Evolutionary conservation across 75 land plant species (phyloP).

Genomic region (Pinus tabuliformis): DNA sequence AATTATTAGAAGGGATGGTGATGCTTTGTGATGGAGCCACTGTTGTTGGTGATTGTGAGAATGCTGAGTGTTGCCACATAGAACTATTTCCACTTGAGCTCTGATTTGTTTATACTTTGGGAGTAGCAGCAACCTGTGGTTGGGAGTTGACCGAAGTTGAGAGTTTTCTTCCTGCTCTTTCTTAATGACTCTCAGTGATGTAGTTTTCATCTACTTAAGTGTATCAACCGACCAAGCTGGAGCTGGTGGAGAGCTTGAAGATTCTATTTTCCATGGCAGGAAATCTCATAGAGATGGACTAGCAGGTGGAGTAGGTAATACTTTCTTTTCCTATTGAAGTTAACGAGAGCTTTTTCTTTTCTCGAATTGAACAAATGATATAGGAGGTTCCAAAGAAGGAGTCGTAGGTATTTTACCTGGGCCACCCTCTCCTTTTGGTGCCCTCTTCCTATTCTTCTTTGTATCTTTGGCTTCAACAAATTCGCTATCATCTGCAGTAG

Average conservation of each 20-base stretch:
- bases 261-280: constrained; percentile 65
- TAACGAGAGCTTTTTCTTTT: constrained; percentile 33
- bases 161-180: too few relatives aligned
- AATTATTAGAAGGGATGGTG: too few relatives aligned
- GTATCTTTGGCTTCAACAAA: constrained; percentile 94
- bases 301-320: constrained; percentile 64
- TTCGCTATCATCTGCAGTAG: too few relatives aligned
- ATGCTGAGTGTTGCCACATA: too few relatives aligned
- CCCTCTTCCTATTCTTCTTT: constrained; percentile 80
- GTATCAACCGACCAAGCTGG: constrained; percentile 75
- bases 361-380: constrained; percentile 29
- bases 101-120: too few relatives aligned
- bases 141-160: too few relatives aligned
- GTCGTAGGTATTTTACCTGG: constrained; percentile 17
- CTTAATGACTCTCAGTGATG: too few relatives aligned
- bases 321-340: constrained; percentile 50
- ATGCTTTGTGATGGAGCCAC: too few relatives aligned
- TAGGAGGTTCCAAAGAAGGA: constrained; percentile 32
- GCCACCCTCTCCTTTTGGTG: constrained; percentile 59
- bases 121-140: too few relatives aligned
- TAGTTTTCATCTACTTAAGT: too few relatives aligned
- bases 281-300: constrained; percentile 94
- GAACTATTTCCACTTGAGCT: too few relatives aligned
- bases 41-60: too few relatives aligned
- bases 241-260: constrained; percentile 26